These are phyloP conservation scores for Leptodontidium sp. DNA, from an alignment of 2,329 filamentous ascomycete genomes.

Conservation along the genomic window DNA sequence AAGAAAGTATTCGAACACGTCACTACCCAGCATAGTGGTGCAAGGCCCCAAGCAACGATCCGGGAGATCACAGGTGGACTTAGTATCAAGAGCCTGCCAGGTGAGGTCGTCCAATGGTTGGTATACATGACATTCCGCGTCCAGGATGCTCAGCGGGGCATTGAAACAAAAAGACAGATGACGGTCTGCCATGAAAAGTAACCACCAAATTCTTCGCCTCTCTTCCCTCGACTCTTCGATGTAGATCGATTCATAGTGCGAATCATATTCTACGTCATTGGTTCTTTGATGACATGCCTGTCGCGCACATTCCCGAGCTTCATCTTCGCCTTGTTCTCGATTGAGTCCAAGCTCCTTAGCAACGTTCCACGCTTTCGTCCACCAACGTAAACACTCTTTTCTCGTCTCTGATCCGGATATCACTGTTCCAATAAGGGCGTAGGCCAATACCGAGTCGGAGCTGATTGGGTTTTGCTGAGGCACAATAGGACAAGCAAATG, in stretches of 20 bases:
- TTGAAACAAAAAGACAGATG: slow-evolving; percentile 28
- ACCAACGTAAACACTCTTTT: slow-evolving; percentile 57
- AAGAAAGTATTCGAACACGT: slow-evolving; percentile 59
- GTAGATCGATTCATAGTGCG: no score
- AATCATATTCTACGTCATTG: no score
- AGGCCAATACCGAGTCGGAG: slow-evolving; percentile 54
- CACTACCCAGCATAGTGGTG: slow-evolving; percentile 51
- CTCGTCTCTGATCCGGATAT: slow-evolving; percentile 59
- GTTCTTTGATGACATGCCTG: no score
- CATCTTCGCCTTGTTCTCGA: slow-evolving; percentile 50
- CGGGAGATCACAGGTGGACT: slow-evolving; percentile 1
- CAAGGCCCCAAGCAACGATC: slow-evolving; percentile 49
- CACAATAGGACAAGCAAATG: slow-evolving; percentile 15
- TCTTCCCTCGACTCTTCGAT: slow-evolving; percentile 29
- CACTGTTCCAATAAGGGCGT: slow-evolving; percentile 54
- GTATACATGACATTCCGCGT: slow-evolving; percentile 55
- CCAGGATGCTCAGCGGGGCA: slow-evolving; percentile 53
- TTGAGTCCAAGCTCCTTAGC: slow-evolving; percentile 51
- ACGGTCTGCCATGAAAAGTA: slow-evolving; percentile 28
- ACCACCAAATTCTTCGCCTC: slow-evolving; percentile 29
- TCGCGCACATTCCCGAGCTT: slow-evolving; percentile 43
- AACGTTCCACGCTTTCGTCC: slow-evolving; percentile 53
- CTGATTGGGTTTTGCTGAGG: slow-evolving; percentile 15
- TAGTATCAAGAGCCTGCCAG: not conserved
- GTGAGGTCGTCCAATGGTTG: slow-evolving; percentile 23